Conservation (phyloP, 352 stramenopile genomes). For the Phytopythium delawarense region DNA sequence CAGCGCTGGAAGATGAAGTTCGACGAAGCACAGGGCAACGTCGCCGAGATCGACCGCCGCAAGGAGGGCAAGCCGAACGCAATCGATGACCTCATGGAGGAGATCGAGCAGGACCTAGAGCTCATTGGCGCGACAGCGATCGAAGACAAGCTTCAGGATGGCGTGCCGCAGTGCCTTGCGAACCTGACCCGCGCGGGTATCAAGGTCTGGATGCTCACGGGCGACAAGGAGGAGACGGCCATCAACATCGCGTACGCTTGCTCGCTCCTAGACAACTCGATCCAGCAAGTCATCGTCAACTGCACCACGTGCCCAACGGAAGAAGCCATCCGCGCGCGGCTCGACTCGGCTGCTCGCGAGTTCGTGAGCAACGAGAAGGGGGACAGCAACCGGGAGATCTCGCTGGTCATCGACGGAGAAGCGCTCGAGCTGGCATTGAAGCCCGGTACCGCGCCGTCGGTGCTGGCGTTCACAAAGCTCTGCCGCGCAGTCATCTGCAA, state of each 20-base stretch:
- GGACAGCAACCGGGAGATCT: conserved; percentile 36
- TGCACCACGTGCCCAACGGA: conserved; percentile 60
- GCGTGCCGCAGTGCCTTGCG: conserved; percentile 82
- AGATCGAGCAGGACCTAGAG: conserved; percentile 78
- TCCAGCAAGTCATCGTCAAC: conserved; percentile 76
- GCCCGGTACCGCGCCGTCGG: conserved; percentile 34
- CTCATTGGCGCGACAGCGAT: conserved; percentile 90
- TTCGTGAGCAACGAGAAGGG: conserved; percentile 41
- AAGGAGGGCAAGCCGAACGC: conserved; percentile 77
- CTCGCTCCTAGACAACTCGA: conserved; percentile 80
- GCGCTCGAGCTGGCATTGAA: conserved; percentile 58
- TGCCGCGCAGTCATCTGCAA: conserved; percentile 84
- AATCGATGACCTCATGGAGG: conserved; percentile 74
- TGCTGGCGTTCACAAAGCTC: conserved; percentile 63
- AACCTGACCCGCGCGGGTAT: conserved; percentile 86
- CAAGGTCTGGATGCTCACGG: conserved; percentile 98
- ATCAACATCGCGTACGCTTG: conserved; percentile 96
- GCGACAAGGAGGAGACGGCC: conserved; percentile 97
- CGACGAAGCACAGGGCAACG: conserved; percentile 60
- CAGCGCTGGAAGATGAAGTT: conserved; percentile 69
- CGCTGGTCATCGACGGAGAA: conserved; percentile 71
- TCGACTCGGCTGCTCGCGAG: conserved; percentile 40
- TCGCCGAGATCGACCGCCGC: conserved; percentile 69
- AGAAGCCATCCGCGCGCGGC: conserved; percentile 55
- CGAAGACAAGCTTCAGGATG: conserved; percentile 91